These are phyloP conservation scores for Leishmania turanica DNA, from an alignment of 208 protist species.

Conservation along the genomic window DNA sequence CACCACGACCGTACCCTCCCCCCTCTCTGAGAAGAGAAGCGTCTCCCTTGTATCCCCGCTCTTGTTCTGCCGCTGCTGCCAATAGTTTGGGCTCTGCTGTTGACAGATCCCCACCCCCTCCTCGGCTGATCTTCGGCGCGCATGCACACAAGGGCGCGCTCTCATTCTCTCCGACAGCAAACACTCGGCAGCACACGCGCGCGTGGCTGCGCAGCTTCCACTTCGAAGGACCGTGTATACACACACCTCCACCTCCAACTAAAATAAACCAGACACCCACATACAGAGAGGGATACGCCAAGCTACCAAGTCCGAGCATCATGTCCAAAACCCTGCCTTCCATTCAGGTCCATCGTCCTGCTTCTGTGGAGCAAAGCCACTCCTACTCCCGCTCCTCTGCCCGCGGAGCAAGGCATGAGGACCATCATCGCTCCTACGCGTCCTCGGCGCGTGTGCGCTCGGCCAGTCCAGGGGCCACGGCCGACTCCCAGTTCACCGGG, in stretches of 20 bases:
- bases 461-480: constrained; percentile 1
- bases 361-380: constrained; percentile 12
- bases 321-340: constrained; percentile 59
- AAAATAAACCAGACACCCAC: not conserved
- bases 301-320: not conserved
- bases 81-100: not conserved
- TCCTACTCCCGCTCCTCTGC: constrained; percentile 21
- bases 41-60: not conserved
- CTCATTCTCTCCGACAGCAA: not conserved
- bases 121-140: not conserved
- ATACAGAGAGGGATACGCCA: not conserved
- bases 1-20: not conserved
- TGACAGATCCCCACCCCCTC: not conserved
- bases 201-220: not conserved
- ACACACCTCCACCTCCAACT: not conserved
- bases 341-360: constrained; percentile 24
- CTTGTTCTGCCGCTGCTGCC: not conserved
- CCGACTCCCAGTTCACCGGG: constrained; percentile 5
- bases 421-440: constrained; percentile 12
- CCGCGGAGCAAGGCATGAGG: constrained; percentile 4
- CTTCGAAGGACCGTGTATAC: not conserved
- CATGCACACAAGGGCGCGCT: not conserved
- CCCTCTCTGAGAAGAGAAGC: not conserved
- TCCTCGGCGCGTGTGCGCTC: constrained; percentile 17
- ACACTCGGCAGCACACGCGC: not conserved